Percentiles rank a stretch among this genome's conserved stretches.
These are phyloP conservation scores for Amylocarpus encephaloides DNA, from an alignment of 2,329 filamentous ascomycete genomes.

Conservation along the genomic window DNA sequence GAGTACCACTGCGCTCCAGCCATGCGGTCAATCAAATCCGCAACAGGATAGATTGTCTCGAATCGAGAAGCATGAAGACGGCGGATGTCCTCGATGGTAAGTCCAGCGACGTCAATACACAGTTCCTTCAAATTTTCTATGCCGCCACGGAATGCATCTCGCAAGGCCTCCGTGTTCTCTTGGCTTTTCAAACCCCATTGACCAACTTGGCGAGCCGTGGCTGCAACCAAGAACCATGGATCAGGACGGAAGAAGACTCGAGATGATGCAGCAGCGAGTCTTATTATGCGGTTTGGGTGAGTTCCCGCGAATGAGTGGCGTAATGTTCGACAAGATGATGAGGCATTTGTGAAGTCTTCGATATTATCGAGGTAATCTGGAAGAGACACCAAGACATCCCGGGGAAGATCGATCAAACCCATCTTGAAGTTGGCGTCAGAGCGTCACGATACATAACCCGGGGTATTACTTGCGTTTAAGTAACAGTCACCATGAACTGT, in stretches of 20 bases:
- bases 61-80: conserved; percentile 4
- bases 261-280: conserved; percentile 30
- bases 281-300: conserved; percentile 28
- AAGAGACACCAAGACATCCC: conserved; percentile 1
- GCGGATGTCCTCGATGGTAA: conserved; percentile 32
- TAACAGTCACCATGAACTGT: too few relatives aligned
- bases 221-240: conserved; percentile 33
- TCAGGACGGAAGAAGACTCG: conserved; percentile 34
- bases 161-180: conserved; percentile 22
- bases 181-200: conserved; percentile 30
- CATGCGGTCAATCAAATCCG: conserved; percentile 3
- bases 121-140: conserved; percentile 31
- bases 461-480: too few relatives aligned
- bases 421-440: background rate
- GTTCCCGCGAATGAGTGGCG: conserved; percentile 20
- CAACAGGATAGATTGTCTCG: conserved; percentile 1
- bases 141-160: conserved; percentile 23
- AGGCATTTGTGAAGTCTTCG: conserved; percentile 29
- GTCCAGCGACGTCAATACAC: conserved; percentile 24
- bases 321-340: conserved; percentile 24
- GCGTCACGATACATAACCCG: too few relatives aligned
- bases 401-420: conserved; percentile 2
- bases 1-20: conserved; percentile 2
- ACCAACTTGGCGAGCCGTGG: conserved; percentile 30
- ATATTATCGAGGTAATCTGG: conserved; percentile 24